Conservation (phyloP, 495 filamentous ascomycete species). For the Pyrenopolyporus hunteri region DNA sequence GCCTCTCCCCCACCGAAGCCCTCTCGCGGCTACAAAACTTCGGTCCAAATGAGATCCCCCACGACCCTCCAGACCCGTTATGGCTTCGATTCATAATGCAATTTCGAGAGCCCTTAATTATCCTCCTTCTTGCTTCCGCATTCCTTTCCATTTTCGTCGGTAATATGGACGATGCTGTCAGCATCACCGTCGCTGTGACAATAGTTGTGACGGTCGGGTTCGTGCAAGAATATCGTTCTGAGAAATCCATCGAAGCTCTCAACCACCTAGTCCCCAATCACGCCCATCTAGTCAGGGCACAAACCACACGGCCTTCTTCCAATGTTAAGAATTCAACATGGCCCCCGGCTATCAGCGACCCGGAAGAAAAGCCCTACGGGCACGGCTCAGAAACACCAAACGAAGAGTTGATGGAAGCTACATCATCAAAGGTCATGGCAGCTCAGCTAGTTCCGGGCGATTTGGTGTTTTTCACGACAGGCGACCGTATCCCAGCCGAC, state of each 20-base stretch:
- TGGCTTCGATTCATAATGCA: slow-evolving; percentile 96
- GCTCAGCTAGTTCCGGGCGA: slow-evolving; percentile 89
- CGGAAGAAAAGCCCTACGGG: slow-evolving; percentile 38
- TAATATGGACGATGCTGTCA: slow-evolving; percentile 94
- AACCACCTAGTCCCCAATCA: slow-evolving; percentile 93
- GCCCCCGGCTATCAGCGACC: slow-evolving; percentile 50
- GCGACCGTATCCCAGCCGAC: slow-evolving; percentile 95
- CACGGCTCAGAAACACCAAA: slow-evolving; percentile 47
- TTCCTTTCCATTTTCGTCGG: slow-evolving; percentile 89
- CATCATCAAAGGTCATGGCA: slow-evolving; percentile 83
- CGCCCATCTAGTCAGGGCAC: slow-evolving; percentile 83
- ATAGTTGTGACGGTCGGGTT: slow-evolving; percentile 98
- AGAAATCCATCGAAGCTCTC: slow-evolving; percentile 95
- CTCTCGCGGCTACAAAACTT: slow-evolving; percentile 75
- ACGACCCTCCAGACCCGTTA: slow-evolving; percentile 89
- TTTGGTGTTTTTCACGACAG: slow-evolving; percentile 89
- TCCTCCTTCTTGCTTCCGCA: slow-evolving; percentile 91
- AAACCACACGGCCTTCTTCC: slow-evolving; percentile 38
- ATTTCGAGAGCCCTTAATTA: slow-evolving; percentile 88
- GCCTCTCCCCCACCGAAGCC: slow-evolving; percentile 81
- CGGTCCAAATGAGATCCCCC: slow-evolving; percentile 93
- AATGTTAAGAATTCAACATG: slow-evolving; percentile 48
- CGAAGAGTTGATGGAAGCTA: slow-evolving; percentile 67
- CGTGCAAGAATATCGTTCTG: slow-evolving; percentile 95
- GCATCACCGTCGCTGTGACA: slow-evolving; percentile 91